A percentile compares a stretch with the other conserved stretches of the same genome.
These are phyloP conservation scores for Neurospora crassa DNA, from an alignment of 2,329 filamentous ascomycete genomes.

Conservation along the genomic window DNA sequence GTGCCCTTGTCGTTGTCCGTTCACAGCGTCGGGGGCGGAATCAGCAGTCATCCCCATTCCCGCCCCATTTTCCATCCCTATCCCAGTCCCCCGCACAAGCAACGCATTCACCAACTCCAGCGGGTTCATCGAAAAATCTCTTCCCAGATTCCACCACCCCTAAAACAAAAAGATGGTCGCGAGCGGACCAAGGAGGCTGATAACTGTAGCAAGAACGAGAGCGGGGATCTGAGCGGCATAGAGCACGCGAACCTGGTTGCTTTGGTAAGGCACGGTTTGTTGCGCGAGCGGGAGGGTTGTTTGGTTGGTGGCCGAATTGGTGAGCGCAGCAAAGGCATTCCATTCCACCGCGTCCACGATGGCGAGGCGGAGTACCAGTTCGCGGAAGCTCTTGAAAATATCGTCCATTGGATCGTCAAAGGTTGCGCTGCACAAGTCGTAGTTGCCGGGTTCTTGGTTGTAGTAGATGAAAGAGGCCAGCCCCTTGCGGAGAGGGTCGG, in stretches of 20 bases:
- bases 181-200: not conserved
- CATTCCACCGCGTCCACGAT: not conserved
- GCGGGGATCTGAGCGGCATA: not conserved
- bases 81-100: not conserved
- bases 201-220: not conserved
- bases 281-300: not conserved
- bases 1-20: not conserved
- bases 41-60: too few species aligned
- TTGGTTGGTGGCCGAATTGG: not conserved
- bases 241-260: not conserved
- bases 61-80: too few species aligned
- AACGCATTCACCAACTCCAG: not conserved
- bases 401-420: not conserved
- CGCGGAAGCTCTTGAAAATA: not conserved
- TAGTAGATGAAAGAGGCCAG: not conserved
- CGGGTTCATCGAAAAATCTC: not conserved
- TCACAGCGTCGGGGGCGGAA: too few species aligned
- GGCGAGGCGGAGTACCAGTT: not conserved
- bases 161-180: not conserved
- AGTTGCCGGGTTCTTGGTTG: not conserved
- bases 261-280: not conserved
- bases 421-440: not conserved
- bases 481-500: not conserved
- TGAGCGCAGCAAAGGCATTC: not conserved
- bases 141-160: not conserved